These are phyloP conservation scores for Baorangia bicolor DNA, from an alignment of 768 basidiomycete species.

Conservation along the genomic window DNA sequence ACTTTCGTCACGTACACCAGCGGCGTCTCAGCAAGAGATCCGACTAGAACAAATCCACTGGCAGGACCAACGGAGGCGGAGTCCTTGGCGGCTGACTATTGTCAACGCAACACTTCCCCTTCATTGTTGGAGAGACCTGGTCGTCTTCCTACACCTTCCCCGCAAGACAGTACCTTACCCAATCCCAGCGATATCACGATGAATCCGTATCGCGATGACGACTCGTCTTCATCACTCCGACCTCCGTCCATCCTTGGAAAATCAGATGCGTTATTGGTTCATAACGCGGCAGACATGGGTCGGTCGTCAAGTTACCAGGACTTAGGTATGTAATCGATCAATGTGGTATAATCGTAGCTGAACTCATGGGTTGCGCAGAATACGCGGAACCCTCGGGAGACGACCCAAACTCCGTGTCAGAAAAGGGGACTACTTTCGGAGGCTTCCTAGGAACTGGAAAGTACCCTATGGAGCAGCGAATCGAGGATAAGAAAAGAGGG, in stretches of 20 bases:
- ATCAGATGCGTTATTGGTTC: slow-evolving; percentile 42
- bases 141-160: slow-evolving; percentile 20
- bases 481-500: slow-evolving; percentile 85
- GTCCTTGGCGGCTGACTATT: slow-evolving; percentile 28
- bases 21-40: slow-evolving; percentile 15
- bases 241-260: slow-evolving; percentile 19
- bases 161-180: slow-evolving; percentile 1
- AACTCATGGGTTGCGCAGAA: slow-evolving; percentile 40
- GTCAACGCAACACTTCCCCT: slow-evolving; percentile 21
- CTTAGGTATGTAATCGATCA: slow-evolving; percentile 41
- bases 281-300: slow-evolving; percentile 43
- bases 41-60: background rate
- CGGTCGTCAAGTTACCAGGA: slow-evolving; percentile 47
- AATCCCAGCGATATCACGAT: slow-evolving; percentile 4
- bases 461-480: slow-evolving; percentile 74
- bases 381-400: slow-evolving; percentile 55
- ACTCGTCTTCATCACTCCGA: slow-evolving; percentile 9
- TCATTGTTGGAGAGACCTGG: slow-evolving; percentile 2
- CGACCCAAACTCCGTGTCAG: slow-evolving; percentile 27
- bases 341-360: background rate
- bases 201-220: slow-evolving; percentile 27
- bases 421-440: slow-evolving; percentile 42
- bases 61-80: slow-evolving; percentile 22
- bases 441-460: slow-evolving; percentile 46
- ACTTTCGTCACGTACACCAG: slow-evolving; percentile 24